Evolutionary conservation across 768 basidiomycete genomes (phyloP), one percentile per base, ranked within the genome.

Genomic region (Mycena haematopus): DNA sequence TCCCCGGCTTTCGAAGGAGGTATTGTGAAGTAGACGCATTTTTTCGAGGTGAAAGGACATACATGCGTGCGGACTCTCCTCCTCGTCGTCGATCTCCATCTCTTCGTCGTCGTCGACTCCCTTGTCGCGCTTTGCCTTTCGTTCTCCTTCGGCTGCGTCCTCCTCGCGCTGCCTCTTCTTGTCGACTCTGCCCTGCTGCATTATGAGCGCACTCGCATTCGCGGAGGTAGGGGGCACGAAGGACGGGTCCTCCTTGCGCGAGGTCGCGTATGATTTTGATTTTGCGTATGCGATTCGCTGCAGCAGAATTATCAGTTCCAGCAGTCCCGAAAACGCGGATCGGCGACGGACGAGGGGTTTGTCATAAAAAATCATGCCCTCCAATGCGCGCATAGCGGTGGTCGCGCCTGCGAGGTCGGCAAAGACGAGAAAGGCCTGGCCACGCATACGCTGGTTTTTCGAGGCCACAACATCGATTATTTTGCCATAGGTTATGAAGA

Each of bases 401-500:
- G 96, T 98, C 60, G 95, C 93, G 56, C 89, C 87, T 11, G 92
- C 86, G 52, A 96, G 87, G 78, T 99, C 96, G 53, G 86, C 84
- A 78, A 97, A 99, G 70, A 96, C 95, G 71, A 98, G 88, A 77
- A 97, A 99, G 1, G 96, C 96, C 76, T 97, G 95, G 22, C 95
- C 96, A 66, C 90, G 86, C 89, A 92, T 93, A 76, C 89, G 91
- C 61, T 85, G 78, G 72, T 82, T 86, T 76, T 96, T 95, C 25
- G 90, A 87, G 24, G 96, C 95, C 60, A 98, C 85, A 62, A 99
- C 87, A 74, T 98, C 96, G 80, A 99, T 86, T 60, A 99, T 81
- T 74, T 89, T 91, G 74, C 96, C 96, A 77, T 97, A 92, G 46
- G 95, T 92, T 9, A 91, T 90, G 80, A 99, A 99, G 52, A 98